A percentile compares a stretch with the other conserved stretches of the same genome.
Conservation (phyloP, 495 filamentous ascomycete species). For the Clavariopsis aquatica region DNA sequence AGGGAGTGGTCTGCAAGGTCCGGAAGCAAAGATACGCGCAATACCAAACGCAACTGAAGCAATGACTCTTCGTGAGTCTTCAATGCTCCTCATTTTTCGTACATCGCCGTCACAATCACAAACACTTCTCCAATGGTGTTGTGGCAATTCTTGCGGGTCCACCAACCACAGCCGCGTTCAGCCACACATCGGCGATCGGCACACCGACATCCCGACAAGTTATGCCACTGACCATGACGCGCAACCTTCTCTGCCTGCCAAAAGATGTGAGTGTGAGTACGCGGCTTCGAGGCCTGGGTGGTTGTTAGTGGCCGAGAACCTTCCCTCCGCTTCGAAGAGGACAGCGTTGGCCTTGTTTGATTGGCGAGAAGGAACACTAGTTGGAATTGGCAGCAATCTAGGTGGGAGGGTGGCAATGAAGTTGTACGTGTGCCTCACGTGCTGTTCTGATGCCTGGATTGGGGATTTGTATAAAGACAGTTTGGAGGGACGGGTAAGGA, state of each 20-base stretch:
- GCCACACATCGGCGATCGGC: neutral
- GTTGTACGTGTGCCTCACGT: constrained; percentile 12
- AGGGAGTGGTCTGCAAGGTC: too few relatives aligned
- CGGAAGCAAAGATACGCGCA: neutral
- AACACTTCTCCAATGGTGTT: neutral
- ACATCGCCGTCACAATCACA: neutral
- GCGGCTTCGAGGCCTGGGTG: constrained; percentile 6
- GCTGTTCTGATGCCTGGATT: constrained; percentile 11
- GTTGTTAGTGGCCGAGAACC: constrained; percentile 12
- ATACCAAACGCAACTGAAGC: neutral
- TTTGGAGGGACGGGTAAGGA: neutral
- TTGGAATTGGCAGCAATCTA: neutral
- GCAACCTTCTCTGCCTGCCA: constrained; percentile 19
- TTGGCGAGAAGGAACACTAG: neutral
- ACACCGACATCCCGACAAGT: neutral
- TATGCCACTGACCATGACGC: constrained; percentile 6
- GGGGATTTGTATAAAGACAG: constrained; percentile 8
- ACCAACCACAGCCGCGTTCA: neutral
- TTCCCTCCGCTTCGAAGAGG: neutral
- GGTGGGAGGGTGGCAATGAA: neutral
- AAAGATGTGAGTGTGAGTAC: neutral
- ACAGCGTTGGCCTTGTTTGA: neutral
- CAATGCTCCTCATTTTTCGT: neutral
- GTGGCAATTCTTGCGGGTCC: neutral
- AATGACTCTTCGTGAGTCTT: constrained; percentile 2